Conservation (phyloP, 495 filamentous ascomycete genomes). For the Podospora conica region DNA sequence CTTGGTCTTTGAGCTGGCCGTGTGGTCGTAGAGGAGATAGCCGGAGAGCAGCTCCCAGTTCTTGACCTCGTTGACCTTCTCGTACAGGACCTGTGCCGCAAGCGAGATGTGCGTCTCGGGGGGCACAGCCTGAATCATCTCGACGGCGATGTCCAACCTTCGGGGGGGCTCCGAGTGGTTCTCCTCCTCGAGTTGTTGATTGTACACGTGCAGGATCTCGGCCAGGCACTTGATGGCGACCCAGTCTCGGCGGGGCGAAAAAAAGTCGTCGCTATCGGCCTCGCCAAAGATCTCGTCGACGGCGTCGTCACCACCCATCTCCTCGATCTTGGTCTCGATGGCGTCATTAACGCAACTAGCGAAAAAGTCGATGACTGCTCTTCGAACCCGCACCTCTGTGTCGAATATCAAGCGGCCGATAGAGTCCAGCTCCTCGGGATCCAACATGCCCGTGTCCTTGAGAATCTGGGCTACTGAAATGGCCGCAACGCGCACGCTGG, state of each 20-base stretch:
- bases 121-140: conserved; percentile 48
- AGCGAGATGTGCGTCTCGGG: conserved; percentile 77
- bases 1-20: conserved; percentile 45
- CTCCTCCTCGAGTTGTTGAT: conserved; percentile 46
- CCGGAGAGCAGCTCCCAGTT: conserved; percentile 86
- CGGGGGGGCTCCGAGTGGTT: conserved; percentile 36
- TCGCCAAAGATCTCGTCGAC: conserved; percentile 63
- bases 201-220: conserved; percentile 75
- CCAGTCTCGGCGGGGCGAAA: conserved; percentile 72
- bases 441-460: conserved; percentile 76
- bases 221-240: conserved; percentile 84
- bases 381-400: conserved; percentile 71
- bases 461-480: conserved; percentile 76
- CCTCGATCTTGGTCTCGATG: conserved; percentile 72
- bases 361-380: conserved; percentile 85
- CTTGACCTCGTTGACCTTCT: conserved; percentile 67
- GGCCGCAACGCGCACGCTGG: conserved; percentile 66
- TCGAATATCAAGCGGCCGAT: conserved; percentile 85
- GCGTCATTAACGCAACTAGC: conserved; percentile 75
- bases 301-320: conserved; percentile 59
- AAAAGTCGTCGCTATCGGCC: conserved; percentile 68
- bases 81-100: conserved; percentile 77
- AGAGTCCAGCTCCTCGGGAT: conserved; percentile 82
- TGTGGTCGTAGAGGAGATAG: conserved; percentile 90
- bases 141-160: conserved; percentile 39